Conservation (phyloP, 73 alveolate species). For the Tetrahymena malaccensis region DNA sequence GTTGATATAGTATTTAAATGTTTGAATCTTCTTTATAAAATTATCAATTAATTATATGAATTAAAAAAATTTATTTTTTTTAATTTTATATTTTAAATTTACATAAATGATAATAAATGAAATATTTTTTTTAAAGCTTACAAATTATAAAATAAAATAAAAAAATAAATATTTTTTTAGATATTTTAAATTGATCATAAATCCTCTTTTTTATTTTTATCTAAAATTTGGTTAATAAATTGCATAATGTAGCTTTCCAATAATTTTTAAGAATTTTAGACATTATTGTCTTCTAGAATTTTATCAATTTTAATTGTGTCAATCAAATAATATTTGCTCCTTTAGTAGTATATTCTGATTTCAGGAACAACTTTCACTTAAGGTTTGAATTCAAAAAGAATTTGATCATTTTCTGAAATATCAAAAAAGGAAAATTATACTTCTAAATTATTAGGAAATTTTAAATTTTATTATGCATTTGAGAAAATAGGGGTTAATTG, state of each 20-base stretch:
- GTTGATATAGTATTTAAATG: too few species aligned
- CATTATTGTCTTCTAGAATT: neutral
- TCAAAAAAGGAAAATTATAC: neutral
- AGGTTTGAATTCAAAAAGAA: neutral
- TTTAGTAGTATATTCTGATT: neutral
- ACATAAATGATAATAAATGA: too few species aligned
- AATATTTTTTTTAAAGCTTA: too few species aligned
- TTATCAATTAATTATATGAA: too few species aligned
- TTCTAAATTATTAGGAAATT: neutral
- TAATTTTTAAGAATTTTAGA: neutral
- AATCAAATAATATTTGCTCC: neutral
- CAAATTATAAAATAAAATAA: too few species aligned
- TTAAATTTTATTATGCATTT: neutral
- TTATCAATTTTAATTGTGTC: neutral
- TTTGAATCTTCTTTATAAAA: too few species aligned
- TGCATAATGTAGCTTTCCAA: neutral
- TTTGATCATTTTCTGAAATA: neutral
- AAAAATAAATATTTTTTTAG: too few species aligned
- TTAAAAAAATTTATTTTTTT: too few species aligned
- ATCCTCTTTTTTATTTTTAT: neutral
- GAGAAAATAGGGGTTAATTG: neutral
- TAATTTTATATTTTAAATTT: too few species aligned
- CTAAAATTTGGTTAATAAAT: neutral
- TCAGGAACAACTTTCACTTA: neutral
- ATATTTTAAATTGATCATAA: neutral